Conservation (phyloP, 2,329 filamentous ascomycete genomes). For the Arthrobotrys pseudoclavata region DNA sequence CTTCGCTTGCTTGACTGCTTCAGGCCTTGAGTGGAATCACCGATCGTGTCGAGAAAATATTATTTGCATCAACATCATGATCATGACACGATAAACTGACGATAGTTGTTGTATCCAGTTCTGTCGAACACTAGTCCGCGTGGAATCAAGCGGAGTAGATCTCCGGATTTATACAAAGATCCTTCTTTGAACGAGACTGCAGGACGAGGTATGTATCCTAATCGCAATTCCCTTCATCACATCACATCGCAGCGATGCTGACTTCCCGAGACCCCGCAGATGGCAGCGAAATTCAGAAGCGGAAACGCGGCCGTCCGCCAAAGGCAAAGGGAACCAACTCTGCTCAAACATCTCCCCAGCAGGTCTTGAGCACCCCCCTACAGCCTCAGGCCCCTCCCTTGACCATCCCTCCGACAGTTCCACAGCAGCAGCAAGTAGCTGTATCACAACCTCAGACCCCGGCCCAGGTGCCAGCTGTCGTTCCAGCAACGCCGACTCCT, state of each 20-base stretch:
- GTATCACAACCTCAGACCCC: constrained; percentile 59
- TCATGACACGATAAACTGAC: constrained; percentile 38
- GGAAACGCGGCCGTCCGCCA: constrained; percentile 70
- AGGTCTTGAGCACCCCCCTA: constrained; percentile 63
- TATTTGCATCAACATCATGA: neutral
- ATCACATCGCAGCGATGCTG: constrained; percentile 28
- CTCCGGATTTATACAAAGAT: constrained; percentile 75
- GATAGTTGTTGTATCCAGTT: constrained; percentile 64
- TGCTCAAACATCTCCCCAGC: constrained; percentile 64
- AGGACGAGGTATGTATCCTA: constrained; percentile 79
- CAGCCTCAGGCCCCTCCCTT: constrained; percentile 62
- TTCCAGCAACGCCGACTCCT: constrained; percentile 42
- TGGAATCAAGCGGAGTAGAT: constrained; percentile 83
- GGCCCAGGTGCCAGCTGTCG: constrained; percentile 44
- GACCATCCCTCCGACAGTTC: constrained; percentile 62
- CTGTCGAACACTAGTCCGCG: constrained; percentile 72
- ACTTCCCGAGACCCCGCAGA: constrained; percentile 60
- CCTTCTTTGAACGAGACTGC: constrained; percentile 72
- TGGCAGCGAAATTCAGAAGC: constrained; percentile 65
- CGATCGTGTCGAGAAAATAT: constrained; percentile 3
- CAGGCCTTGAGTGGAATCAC: constrained; percentile 5
- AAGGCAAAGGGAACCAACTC: constrained; percentile 66
- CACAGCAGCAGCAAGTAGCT: constrained; percentile 49
- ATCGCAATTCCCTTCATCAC: constrained; percentile 27
- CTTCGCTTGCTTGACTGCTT: constrained; percentile 45